phyloP scores from a whole-genome alignment of 2,329 filamentous ascomycete species.

The Pestalotiopsis sp. region DNA sequence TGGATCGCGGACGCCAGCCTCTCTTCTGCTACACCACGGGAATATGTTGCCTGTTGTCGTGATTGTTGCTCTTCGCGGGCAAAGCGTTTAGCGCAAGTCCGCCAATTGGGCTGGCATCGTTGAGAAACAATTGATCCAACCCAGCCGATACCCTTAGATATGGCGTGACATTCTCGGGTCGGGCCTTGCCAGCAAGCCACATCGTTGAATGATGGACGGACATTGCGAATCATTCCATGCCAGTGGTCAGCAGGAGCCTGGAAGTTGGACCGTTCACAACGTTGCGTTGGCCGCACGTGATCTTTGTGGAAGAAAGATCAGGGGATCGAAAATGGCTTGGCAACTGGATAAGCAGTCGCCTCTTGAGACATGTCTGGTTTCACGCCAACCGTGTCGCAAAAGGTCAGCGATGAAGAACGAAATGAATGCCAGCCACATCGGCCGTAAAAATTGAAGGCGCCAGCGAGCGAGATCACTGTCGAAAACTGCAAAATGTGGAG shows the following conservation, averaged over 20 bases:
- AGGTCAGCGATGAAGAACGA: no score
- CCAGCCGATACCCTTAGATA: neutral
- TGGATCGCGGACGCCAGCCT: no score
- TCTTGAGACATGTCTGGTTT: neutral
- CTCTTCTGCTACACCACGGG: no score
- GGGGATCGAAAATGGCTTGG: neutral
- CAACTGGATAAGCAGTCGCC: no score
- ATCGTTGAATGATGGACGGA: neutral
- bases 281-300: neutral
- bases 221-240: neutral
- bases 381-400: neutral
- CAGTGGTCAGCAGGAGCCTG: neutral
- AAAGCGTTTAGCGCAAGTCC: neutral
- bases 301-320: neutral
- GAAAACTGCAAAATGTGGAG: constrained; percentile 12
- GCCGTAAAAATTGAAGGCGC: neutral
- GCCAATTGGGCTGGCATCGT: neutral
- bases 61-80: no score
- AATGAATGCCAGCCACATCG: no score
- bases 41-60: no score
- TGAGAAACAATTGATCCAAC: no score
- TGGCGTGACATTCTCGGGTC: neutral
- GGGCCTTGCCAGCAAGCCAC: neutral
- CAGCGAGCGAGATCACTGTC: neutral
- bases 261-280: neutral